These are phyloP conservation scores for Zygoascus flipseniorum DNA, from an alignment of 805 yeast genomes.

Conservation along the genomic window DNA sequence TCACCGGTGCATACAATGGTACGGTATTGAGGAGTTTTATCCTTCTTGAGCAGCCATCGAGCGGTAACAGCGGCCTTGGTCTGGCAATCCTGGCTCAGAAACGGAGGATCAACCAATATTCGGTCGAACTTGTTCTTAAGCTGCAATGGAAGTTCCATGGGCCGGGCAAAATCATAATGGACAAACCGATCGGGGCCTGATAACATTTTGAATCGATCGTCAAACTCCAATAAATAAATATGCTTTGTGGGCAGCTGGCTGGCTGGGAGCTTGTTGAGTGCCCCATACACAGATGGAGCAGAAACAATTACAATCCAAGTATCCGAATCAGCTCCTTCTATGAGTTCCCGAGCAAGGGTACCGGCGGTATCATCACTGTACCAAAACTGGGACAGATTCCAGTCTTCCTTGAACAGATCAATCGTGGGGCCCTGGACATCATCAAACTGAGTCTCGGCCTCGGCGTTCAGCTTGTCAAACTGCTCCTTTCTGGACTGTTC, in stretches of 20 bases:
- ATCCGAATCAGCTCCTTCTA: slow-evolving; percentile 66
- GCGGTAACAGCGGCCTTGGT: slow-evolving; percentile 58
- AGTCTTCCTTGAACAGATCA: slow-evolving; percentile 76
- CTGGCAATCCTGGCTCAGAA: slow-evolving; percentile 75
- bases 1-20: slow-evolving; percentile 83
- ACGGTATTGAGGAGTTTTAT: slow-evolving; percentile 26
- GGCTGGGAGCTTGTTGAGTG: slow-evolving; percentile 48
- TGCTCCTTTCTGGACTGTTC: slow-evolving; percentile 48
- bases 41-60: slow-evolving; percentile 40
- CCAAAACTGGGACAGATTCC: slow-evolving; percentile 93
- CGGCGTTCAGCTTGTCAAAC: slow-evolving; percentile 44
- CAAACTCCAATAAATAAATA: slow-evolving; percentile 76
- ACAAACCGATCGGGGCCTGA: slow-evolving; percentile 60
- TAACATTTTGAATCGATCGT: slow-evolving; percentile 62
- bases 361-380: slow-evolving; percentile 69
- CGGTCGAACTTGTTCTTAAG: slow-evolving; percentile 60
- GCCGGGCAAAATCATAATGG: slow-evolving; percentile 68
- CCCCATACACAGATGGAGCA: slow-evolving; percentile 91
- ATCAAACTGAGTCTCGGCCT: slow-evolving; percentile 52
- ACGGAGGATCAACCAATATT: slow-evolving; percentile 81
- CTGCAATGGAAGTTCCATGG: slow-evolving; percentile 49
- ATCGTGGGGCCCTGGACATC: slow-evolving; percentile 37
- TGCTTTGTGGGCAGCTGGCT: slow-evolving; percentile 41
- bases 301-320: slow-evolving; percentile 71
- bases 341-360: slow-evolving; percentile 55